A percentile compares a stretch with the other conserved stretches of the same genome.
phyloP scores from a whole-genome alignment of 345 rosid genomes.

The Corymbia maculata region DNA sequence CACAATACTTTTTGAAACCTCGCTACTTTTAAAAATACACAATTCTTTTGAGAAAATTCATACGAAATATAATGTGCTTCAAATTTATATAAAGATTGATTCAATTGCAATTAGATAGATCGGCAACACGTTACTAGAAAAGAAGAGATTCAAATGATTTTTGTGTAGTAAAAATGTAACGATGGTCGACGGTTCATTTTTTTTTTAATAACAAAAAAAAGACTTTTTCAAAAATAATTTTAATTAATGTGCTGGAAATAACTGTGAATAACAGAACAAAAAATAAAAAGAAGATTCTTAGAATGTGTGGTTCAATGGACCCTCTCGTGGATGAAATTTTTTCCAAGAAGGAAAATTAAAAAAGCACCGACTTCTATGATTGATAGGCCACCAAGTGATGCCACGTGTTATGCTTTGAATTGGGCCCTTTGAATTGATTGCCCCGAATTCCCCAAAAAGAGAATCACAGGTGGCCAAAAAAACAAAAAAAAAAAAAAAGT shows the following conservation, averaged over 20 bases:
- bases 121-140: background rate
- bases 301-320: background rate
- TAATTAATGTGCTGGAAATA: background rate
- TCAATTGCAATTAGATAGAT: background rate
- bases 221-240: background rate
- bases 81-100: background rate
- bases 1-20: background rate
- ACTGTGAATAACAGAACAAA: background rate
- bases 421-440: background rate
- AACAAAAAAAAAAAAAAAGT: too few species aligned
- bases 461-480: background rate
- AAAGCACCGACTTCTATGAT: background rate
- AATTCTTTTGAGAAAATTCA: background rate
- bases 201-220: background rate
- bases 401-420: background rate
- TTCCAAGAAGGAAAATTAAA: background rate
- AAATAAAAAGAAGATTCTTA: background rate
- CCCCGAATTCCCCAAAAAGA: background rate
- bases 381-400: background rate
- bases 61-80: background rate
- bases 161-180: background rate
- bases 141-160: background rate
- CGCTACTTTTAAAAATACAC: background rate
- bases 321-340: background rate
- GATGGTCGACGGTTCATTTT: background rate